Evolutionary conservation across 371 early-diverging fungal genomes (phyloP), one percentile per base, ranked within the genome.

Genomic region (Mucor plumbeus): DNA sequence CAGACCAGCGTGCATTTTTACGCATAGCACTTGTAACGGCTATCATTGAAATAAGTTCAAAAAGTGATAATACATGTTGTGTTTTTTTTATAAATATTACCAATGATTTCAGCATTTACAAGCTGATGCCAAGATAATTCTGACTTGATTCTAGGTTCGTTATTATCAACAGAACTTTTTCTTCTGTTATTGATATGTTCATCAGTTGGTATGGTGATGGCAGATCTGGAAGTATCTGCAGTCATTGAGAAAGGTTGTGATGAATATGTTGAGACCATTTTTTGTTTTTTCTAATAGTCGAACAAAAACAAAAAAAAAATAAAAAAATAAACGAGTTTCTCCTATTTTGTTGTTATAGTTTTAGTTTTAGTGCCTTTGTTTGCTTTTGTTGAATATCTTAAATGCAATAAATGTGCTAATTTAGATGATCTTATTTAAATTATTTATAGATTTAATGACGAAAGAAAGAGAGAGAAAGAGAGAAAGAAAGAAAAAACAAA

Each of bases 1-100:
- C 90, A 53, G 90, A 86, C 94, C 94, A 95, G 26, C 93, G 89
- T 61, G 91, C 89, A 76, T 92, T 94, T 79, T 91, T 91, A n/a
- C 93, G 85, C 94, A 95, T 93, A 38, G 91, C 89, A 69, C 86
- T 88, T 17, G 90, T 90, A 47, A 95, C 93, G 67, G 85, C 83
- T 74, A 19, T 38, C 38, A 63, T 33, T 17, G 19, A 54, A 38
- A 38, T 17, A 21, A 31, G 26, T 11, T 38, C 11, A 38, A 11
- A 7, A 47, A 34, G 59, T 19, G 5, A 40, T 13, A 36, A 19
- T 26, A 21, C 5, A 17, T 44, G 44, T 44, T 43, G 43, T 43
- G 13, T 13, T 36, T 48, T 36, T 48, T 41, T 11, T 43, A 4
- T 21, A 6, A 19, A 14, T 8, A 41, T 50, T 83, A 80, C 81